A percentile compares a stretch with the other conserved stretches of the same genome.
Evolutionary conservation across 1,284 basidiomycete species (phyloP).

Genomic region (Fistulina hepatica): DNA sequence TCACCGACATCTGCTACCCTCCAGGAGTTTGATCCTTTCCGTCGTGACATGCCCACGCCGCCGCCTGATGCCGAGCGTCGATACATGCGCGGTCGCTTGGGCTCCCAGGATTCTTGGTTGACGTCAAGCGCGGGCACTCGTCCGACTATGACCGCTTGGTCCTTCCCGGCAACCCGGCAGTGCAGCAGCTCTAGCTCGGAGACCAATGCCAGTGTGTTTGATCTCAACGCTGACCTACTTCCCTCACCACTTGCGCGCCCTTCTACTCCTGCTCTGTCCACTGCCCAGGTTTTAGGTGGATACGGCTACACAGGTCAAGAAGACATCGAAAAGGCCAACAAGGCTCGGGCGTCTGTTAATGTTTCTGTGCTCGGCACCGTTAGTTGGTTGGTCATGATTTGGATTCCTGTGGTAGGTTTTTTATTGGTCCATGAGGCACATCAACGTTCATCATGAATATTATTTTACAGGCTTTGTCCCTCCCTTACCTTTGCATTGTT

Average conservation of each 20-base stretch:
- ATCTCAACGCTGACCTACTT: slow-evolving; percentile 33
- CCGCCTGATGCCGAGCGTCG: slow-evolving; percentile 15
- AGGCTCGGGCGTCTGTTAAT: slow-evolving; percentile 37
- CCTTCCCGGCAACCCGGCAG: slow-evolving; percentile 37
- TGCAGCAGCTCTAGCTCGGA: slow-evolving; percentile 18
- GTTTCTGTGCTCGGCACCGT: slow-evolving; percentile 41
- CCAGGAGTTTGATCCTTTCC: slow-evolving; percentile 51
- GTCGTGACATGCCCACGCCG: slow-evolving; percentile 32
- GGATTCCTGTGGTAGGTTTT: slow-evolving; percentile 51
- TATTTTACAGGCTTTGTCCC: slow-evolving; percentile 35
- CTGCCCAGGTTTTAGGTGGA: slow-evolving; percentile 50
- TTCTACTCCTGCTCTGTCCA: slow-evolving; percentile 40
- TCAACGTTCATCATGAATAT: slow-evolving; percentile 8
- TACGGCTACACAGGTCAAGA: slow-evolving; percentile 40
- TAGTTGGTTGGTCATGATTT: slow-evolving; percentile 53
- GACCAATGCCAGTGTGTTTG: slow-evolving; percentile 24
- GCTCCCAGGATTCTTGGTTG: slow-evolving; percentile 61
- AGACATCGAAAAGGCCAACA: slow-evolving; percentile 42
- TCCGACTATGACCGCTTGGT: slow-evolving; percentile 51
- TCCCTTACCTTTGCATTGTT: slow-evolving; percentile 46
- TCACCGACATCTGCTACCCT: slow-evolving; percentile 31
- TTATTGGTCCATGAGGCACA: background rate
- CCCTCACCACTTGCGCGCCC: slow-evolving; percentile 27
- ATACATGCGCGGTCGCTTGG: slow-evolving; percentile 37
- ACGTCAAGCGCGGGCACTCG: slow-evolving; percentile 51